Evolutionary conservation across 2,329 filamentous ascomycete species (phyloP), one percentile per base, ranked within the genome.

Genomic region (Fusarium caatingaense): DNA sequence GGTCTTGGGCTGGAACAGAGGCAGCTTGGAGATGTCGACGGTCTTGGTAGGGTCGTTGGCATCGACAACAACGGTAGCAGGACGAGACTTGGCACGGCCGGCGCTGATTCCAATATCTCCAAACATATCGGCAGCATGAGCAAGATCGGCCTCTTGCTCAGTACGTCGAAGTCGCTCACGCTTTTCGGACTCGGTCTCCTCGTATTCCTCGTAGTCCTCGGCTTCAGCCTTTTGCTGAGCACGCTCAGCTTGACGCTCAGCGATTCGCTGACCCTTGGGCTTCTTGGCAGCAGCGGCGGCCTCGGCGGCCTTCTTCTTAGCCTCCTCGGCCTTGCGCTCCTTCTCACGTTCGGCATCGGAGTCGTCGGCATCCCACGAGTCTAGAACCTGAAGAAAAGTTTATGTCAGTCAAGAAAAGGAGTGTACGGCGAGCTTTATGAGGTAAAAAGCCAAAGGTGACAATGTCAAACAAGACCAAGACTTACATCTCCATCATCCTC

Each of bases 311-410:
- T 97, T 97, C 62, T 92, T 93, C 82, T 97, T 97, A 56, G 89
- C 92, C 78, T 93, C 94, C 8, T 87, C 91, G 53, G 91, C 93
- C 84, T 95, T 96, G 82, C 92, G 92, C 28, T 89, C 93, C 86
- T 98, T 99, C 82, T 98, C 94, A 76, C 94, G 92, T 85, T 99
- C 96, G 75, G 91, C 95, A 77, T 99, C 96, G 67, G 94, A 97
- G 83, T 99, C 96, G 74, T 93, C 94, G 62, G 93, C 95, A 77
- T 98, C 94, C 96, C 96, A 99, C 34, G 93, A 95, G 65, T 99
- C 96, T 77, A 98, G 88, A 60, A 98, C 93, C 91, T 97, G 71
- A 18, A 48, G n/a, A 30, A 28, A 28, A 28, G 6, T 13, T 20
- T 18, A 10, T 37, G 55, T 74, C 28, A 71, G 59, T 53, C 9